Evolutionary conservation across 306 rosid species (phyloP), one percentile per base, ranked within the genome.

Genomic region (Psophocarpus tetragonolobus): DNA sequence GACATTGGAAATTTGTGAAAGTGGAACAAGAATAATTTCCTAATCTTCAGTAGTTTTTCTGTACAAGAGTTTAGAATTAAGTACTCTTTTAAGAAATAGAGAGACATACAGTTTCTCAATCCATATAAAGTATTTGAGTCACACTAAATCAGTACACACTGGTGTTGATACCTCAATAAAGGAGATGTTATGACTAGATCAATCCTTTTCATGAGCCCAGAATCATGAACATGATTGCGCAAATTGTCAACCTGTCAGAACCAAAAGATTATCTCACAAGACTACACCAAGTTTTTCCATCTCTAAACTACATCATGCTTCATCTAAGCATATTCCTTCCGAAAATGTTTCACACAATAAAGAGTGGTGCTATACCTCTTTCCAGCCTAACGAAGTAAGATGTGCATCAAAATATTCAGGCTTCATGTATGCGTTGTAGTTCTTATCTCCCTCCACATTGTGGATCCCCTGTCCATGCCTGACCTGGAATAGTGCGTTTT

Each of bases 381-480:
- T 60, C 97, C 96, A 90, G 56, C 97, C 97, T 69, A 92, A 85
- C 36, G 90, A 86, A 10, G 97, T 90, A 29, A 92, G 83, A 42
- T 87, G 90, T 42, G 97, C 94, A 77, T 92, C 97, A 73, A 92
- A 87, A 80, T 71, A 77, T 69, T 87, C 96, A 76, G 69, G 79
- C 44, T 92, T 89, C 77, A 87, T 50, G 79, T 88, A 88, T 27
- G 88, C 88, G 0, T 62, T 35, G 39, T 74, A 74, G 74, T 92
- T 73, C 85, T 90, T 90, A 17, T 90, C 96, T 6, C 89, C 97
- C 14, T 84, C 96, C 23, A 89, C 96, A 47, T 92, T 92, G 84
- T 92, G 97, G 85, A 85, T 75, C 67, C 97, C 96, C 81, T 92
- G 97, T 9, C 90, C 97, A 74, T 92, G 97, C 91, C 97, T 89